A percentile compares a stretch with the other conserved stretches of the same genome.
These are phyloP conservation scores for Penicillium capsulatum DNA, from an alignment of 2,329 filamentous ascomycete species.

Conservation along the genomic window DNA sequence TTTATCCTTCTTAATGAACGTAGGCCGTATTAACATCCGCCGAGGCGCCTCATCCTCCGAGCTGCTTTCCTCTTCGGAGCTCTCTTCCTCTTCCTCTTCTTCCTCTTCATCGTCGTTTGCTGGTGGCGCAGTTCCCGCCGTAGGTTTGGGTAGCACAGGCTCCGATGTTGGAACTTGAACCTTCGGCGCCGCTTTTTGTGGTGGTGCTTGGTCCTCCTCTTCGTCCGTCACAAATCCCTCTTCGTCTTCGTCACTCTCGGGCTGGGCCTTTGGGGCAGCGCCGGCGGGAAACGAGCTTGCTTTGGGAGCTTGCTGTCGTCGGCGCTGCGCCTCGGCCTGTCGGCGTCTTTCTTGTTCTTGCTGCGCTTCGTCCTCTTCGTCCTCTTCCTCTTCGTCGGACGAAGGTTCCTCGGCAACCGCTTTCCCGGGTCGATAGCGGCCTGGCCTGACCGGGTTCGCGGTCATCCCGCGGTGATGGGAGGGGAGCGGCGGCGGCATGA, in stretches of 20 bases:
- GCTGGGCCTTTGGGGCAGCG: slow-evolving; percentile 27
- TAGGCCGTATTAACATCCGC: slow-evolving; percentile 58
- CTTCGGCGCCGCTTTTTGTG: slow-evolving; percentile 13
- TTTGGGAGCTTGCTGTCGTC: slow-evolving; percentile 45
- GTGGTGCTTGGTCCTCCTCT: slow-evolving; percentile 36
- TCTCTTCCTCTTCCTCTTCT: slow-evolving; percentile 55
- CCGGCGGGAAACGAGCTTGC: slow-evolving; percentile 36
- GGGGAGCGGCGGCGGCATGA: slow-evolving; percentile 44
- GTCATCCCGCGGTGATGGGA: slow-evolving; percentile 67
- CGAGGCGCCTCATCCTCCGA: slow-evolving; percentile 56
- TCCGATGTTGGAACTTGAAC: slow-evolving; percentile 12
- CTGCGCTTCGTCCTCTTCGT: slow-evolving; percentile 56
- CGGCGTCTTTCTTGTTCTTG: slow-evolving; percentile 49
- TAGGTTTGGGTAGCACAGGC: slow-evolving; percentile 16
- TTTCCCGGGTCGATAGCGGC: slow-evolving; percentile 84
- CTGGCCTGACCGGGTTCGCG: slow-evolving; percentile 74
- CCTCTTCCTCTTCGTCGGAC: slow-evolving; percentile 50
- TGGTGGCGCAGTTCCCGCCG: slow-evolving; percentile 21
- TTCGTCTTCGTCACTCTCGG: slow-evolving; percentile 45
- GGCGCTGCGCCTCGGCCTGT: slow-evolving; percentile 35
- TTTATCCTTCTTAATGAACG: slow-evolving; percentile 62
- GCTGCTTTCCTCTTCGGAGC: slow-evolving; percentile 51
- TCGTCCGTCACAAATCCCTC: slow-evolving; percentile 60
- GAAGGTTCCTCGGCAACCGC: slow-evolving; percentile 49
- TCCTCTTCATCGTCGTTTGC: slow-evolving; percentile 41